phyloP scores from a whole-genome alignment of 345 rosid species.

The Citrus maxima region DNA sequence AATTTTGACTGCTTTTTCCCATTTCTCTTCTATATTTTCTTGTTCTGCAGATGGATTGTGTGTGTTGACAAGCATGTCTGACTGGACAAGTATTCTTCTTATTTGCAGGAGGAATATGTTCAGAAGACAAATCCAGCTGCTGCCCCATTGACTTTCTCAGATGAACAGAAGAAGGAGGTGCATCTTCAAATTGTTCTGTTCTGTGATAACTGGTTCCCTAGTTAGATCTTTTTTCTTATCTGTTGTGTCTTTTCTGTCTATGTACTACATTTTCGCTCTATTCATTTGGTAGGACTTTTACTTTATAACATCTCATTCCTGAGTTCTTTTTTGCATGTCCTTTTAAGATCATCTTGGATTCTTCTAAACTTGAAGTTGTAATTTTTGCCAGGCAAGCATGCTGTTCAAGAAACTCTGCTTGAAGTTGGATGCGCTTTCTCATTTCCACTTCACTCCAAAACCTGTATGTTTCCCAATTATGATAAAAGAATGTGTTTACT shows the following conservation, averaged over 20 bases:
- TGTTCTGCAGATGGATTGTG: neutral
- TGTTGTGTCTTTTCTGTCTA: neutral
- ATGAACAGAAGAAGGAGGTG: conserved; percentile 90
- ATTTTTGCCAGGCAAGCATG: conserved; percentile 56
- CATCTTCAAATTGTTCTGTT: neutral
- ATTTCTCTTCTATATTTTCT: neutral
- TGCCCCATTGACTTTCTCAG: conserved; percentile 67
- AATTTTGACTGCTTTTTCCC: neutral
- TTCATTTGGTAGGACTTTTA: neutral
- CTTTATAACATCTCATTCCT: neutral
- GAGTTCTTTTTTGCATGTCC: neutral
- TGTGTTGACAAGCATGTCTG: neutral
- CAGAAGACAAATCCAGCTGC: conserved; percentile 64
- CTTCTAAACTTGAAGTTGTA: neutral
- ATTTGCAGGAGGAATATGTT: conserved; percentile 77
- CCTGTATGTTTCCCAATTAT: conserved; percentile 58
- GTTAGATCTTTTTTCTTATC: neutral
- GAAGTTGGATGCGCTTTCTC: conserved; percentile 97
- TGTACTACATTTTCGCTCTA: neutral
- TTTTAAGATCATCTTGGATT: neutral
- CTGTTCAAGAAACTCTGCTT: conserved; percentile 78
- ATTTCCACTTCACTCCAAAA: conserved; percentile 94
- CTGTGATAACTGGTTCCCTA: neutral
- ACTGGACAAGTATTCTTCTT: neutral
- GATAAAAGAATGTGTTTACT: neutral